These are phyloP conservation scores for Aureobasidium vineae DNA, from an alignment of 2,329 filamentous ascomycete genomes.

Conservation along the genomic window DNA sequence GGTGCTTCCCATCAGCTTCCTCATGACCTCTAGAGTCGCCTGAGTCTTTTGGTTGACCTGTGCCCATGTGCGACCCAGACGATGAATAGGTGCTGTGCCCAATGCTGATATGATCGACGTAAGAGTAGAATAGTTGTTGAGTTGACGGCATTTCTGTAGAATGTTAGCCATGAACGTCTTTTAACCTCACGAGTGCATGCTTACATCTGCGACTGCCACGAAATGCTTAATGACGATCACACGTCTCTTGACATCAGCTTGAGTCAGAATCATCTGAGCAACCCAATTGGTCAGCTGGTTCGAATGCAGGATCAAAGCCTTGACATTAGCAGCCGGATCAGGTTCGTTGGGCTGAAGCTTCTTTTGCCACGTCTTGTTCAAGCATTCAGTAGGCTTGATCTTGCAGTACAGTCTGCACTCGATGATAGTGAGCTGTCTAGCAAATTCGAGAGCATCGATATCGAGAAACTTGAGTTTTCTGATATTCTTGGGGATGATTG, in stretches of 20 bases:
- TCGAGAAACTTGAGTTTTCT: constrained; percentile 99
- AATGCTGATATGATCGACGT: constrained; percentile 97
- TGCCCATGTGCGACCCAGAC: constrained; percentile 89
- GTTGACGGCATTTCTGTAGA: constrained; percentile 78
- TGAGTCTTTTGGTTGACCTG: constrained; percentile 85
- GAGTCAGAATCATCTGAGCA: constrained; percentile 95
- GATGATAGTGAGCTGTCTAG: constrained; percentile 95
- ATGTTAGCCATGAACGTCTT: constrained; percentile 32
- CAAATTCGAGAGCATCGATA: constrained; percentile 93
- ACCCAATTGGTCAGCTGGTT: constrained; percentile 99
- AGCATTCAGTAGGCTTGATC: constrained; percentile 91
- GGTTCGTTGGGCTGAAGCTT: constrained; percentile 78
- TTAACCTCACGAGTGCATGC: constrained; percentile 39
- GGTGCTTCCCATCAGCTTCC: constrained; percentile 90
- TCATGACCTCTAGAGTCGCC: constrained; percentile 81
- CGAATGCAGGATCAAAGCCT: constrained; percentile 93
- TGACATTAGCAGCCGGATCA: constrained; percentile 89
- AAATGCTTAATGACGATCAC: constrained; percentile 99
- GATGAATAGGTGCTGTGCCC: constrained; percentile 90
- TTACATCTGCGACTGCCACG: constrained; percentile 89
- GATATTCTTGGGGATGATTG: constrained; percentile 98
- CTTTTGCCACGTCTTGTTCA: constrained; percentile 99
- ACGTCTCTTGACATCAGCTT: constrained; percentile 91
- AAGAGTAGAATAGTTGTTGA: constrained; percentile 97
- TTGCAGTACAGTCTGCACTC: constrained; percentile 93